phyloP scores from a whole-genome alignment of 73 alveolate species.

The Uronychia binucleata region DNA sequence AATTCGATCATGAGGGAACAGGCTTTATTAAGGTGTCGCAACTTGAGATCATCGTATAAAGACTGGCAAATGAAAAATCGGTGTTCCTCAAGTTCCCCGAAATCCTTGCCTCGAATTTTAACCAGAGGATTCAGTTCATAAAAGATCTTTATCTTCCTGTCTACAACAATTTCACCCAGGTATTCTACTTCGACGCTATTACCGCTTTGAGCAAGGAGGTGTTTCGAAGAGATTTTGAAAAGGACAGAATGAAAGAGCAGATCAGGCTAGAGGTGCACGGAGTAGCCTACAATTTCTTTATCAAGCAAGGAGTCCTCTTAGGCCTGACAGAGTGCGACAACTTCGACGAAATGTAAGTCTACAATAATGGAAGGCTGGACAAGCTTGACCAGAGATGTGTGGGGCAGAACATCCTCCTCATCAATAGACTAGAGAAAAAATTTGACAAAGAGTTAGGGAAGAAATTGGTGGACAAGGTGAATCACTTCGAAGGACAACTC shows the following conservation, averaged over 20 bases:
- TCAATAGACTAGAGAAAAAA: neutral
- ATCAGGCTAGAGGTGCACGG: neutral
- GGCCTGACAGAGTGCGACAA: neutral
- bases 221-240: neutral
- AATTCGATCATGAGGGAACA: conserved; percentile 37
- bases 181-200: neutral
- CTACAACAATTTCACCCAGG: neutral
- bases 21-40: conserved; percentile 16
- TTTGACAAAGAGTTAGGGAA: neutral
- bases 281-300: neutral
- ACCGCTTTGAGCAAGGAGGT: neutral
- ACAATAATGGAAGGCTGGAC: neutral
- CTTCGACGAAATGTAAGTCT: neutral
- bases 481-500: neutral
- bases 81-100: neutral
- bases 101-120: neutral
- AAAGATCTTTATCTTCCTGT: neutral
- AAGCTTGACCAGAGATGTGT: neutral
- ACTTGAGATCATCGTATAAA: neutral
- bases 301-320: neutral
- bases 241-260: neutral
- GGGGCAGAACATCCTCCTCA: neutral
- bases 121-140: neutral
- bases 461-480: neutral
- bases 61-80: neutral